Evolutionary conservation across 352 stramenopile genomes (phyloP), one percentile per base, ranked within the genome.

Genomic region (Phytophthora cryptogea): DNA sequence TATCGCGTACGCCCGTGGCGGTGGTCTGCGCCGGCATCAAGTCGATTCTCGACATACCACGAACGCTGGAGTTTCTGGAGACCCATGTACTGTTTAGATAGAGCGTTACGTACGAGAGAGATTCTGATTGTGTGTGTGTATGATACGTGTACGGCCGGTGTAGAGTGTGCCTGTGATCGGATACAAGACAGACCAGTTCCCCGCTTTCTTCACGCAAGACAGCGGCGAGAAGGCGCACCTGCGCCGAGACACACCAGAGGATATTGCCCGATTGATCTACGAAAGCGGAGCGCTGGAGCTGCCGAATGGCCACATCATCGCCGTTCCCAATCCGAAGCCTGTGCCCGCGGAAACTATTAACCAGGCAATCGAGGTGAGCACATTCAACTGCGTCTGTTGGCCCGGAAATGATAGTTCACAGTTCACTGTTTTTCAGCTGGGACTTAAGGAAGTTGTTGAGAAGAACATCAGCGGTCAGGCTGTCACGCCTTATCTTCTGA

Each of bases 21-120:
- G 97, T 99, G 27, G 86, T 99, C 20, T 99, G 94, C 56, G 96
- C 97, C 10, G 97, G 97, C n/a, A 92, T 99, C 61, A 99, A 99
- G 78, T 98, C 88, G 23, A 99, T 99, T 66, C 74, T 99, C 16
- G 97, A 99, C 74, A 98, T 99, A 46, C 80, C 83, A 13, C 76
- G 89, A 33, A 99, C 97, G 17, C 71, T 99, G 3, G 97, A 99
- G 83, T 97, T 95, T 46, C 76, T 99, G 14, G 97, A 99, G 80
- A 99, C 97, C 0, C 74, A 92, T 53, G 82, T 91, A 73, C 35
- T 16, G 7, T 40, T 16, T 11, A 48, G 36, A n/a, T 43, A 45
- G 41, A 42, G 40, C 7, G 11, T 27, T 8, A 13, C 16, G 5
- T 23, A 43, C 11, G 36, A 32, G 32, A 37, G 7, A 8, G 14